Base-by-base conservation (phyloP, 306 rosid species). In the Begonia masoniana region DNA sequence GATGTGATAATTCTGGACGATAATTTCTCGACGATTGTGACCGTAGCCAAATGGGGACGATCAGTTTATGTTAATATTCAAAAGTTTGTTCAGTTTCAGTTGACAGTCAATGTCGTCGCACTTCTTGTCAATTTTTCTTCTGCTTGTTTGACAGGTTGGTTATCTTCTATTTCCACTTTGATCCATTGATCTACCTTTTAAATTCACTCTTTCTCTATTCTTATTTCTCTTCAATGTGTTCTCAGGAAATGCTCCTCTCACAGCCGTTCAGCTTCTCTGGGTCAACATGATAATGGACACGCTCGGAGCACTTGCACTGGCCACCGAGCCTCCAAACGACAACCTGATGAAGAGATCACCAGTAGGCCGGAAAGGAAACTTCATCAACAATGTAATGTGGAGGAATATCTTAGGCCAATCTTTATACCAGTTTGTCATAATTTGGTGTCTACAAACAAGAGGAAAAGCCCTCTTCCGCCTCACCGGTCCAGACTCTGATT, bases 271-370 rank as follows among this genome's bases (percentile, higher is more conserved):
- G 73, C 96, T 91, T 64, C 84, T 91, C 41, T 91, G 97, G 97
- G 97, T 91, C 67, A 91, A 91, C 76, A 91, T 91, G 97, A 91
- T 91, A 69, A 91, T 86, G 99, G 99, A 91, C 69, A 91, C 99
- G 67, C 78, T 91, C 45, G 99, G 99, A 71, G 99, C 99, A 35
- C 96, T 91, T 73, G 99, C 96, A 46, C 70, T 91, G 43, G 99
- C 99, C 65, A 91, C 99, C 0, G 96, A 91, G 67, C 99, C 96
- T 56, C 99, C 99, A 11, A 83, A 51, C 14, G 85, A 81, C 17
- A 88, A 83, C 42, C 68, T 91, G 67, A 91, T 91, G 99, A 86
- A 86, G 67, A 81, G 86, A 72, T 15, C 76, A 12, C 99, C 99
- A 1, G 99, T 91, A 69, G 99, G 99, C 16, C 74, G 99, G 78